Percentiles rank a stretch among this genome's conserved stretches.
Conservation (phyloP, 192 early-diverging fungal genomes). For the Gorgonomyces haynaldii region DNA sequence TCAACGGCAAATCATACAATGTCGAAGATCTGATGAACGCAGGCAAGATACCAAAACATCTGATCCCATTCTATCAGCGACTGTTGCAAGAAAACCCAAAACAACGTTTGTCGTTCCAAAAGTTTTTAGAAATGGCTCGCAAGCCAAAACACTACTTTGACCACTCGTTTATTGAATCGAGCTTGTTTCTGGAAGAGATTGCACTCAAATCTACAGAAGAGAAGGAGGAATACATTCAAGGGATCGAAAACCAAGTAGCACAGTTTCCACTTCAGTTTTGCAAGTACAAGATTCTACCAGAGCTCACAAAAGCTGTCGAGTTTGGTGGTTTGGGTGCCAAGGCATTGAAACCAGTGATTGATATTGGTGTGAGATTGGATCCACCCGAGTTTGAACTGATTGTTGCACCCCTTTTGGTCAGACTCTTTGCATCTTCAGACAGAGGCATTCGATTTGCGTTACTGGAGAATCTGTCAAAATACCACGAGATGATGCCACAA, state of each 20-base stretch:
- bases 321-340: conserved; percentile 36
- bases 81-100: conserved; percentile 52
- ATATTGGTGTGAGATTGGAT: conserved; percentile 62
- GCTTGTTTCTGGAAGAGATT: conserved; percentile 83
- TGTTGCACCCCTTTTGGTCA: conserved; percentile 63
- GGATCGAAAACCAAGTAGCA: conserved; percentile 59
- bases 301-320: conserved; percentile 59
- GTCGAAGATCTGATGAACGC: conserved; percentile 16
- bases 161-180: conserved; percentile 70
- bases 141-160: conserved; percentile 59
- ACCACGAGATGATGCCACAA: conserved; percentile 56
- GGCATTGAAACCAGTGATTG: conserved; percentile 59
- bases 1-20: conserved; percentile 43
- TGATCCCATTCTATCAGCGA: conserved; percentile 39
- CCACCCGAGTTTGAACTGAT: conserved; percentile 54
- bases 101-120: conserved; percentile 46
- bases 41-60: conserved; percentile 12
- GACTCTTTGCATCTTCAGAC: conserved; percentile 80
- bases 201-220: conserved; percentile 80
- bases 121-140: conserved; percentile 59
- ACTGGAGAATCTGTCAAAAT: conserved; percentile 66
- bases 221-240: conserved; percentile 62
- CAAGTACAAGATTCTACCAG: conserved; percentile 88
- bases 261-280: conserved; percentile 73
- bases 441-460: conserved; percentile 73